Evolutionary conservation across 495 filamentous ascomycete species (phyloP).

Genomic region (Chlorociboria aeruginascens): DNA sequence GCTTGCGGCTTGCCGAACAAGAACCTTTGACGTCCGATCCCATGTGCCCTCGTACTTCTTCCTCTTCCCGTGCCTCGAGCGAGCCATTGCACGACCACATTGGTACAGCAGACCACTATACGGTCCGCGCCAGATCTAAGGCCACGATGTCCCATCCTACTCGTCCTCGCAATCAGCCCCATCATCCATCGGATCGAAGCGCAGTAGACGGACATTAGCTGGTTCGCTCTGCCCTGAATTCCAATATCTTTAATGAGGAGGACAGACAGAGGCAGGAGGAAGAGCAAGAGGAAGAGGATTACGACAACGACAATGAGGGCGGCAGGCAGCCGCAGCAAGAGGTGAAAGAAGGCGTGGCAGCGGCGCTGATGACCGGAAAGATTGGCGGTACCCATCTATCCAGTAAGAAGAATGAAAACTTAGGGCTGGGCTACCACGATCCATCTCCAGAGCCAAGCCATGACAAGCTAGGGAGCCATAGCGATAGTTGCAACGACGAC

Average conservation of each 20-base stretch:
- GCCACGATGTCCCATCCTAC: neutral
- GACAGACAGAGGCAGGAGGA: too few species aligned
- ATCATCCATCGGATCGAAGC: neutral
- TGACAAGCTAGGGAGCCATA: neutral
- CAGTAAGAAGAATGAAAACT: neutral
- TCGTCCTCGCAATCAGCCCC: neutral
- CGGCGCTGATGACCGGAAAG: neutral
- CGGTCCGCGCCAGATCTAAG: neutral
- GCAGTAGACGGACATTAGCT: too few species aligned
- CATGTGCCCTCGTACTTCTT: too few species aligned
- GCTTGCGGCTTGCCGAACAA: too few species aligned
- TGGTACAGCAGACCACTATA: neutral
- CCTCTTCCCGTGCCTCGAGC: neutral
- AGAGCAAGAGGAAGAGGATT: neutral
- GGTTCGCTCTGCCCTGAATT: too few species aligned
- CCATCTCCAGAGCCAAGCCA: neutral
- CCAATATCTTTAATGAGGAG: too few species aligned
- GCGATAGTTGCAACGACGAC: neutral
- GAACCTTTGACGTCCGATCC: too few species aligned
- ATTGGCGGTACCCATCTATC: neutral
- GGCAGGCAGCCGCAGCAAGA: neutral
- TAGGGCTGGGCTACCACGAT: neutral
- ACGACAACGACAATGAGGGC: neutral
- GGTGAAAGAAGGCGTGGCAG: neutral
- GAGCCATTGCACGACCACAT: conserved; percentile 1